Conservation (phyloP, 768 basidiomycete genomes). For the Suillus fuscotomentosus region DNA sequence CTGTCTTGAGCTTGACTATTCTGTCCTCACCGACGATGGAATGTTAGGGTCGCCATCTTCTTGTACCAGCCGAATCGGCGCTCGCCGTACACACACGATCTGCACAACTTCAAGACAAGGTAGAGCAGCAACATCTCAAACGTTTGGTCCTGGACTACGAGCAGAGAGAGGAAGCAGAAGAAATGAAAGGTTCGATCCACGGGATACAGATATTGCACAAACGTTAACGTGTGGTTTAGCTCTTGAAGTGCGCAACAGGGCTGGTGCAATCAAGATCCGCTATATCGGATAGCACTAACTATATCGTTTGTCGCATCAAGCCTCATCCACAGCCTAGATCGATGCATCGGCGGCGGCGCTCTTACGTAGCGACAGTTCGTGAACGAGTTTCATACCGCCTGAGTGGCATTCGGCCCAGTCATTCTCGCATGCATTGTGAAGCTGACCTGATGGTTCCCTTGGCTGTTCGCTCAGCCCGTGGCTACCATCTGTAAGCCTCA, state of each 20-base stretch:
- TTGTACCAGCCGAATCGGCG: slow-evolving; percentile 84
- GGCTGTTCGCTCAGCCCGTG: background rate
- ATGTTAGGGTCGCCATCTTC: slow-evolving; percentile 75
- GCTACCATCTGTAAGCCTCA: background rate
- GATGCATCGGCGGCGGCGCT: slow-evolving; percentile 15
- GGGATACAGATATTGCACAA: background rate
- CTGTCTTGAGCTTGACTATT: slow-evolving; percentile 5
- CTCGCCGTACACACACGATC: slow-evolving; percentile 89
- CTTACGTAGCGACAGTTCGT: slow-evolving; percentile 13
- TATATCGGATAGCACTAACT: slow-evolving; percentile 55
- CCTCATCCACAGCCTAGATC: slow-evolving; percentile 17
- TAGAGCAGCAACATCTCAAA: slow-evolving; percentile 96
- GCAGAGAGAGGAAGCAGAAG: slow-evolving; percentile 85
- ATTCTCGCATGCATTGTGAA: slow-evolving; percentile 1
- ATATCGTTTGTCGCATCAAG: slow-evolving; percentile 3
- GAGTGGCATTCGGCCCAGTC: background rate
- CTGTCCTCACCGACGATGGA: slow-evolving; percentile 11
- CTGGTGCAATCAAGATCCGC: slow-evolving; percentile 73
- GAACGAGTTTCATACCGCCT: slow-evolving; percentile 5
- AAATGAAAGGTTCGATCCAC: slow-evolving; percentile 58
- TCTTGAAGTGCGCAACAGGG: slow-evolving; percentile 65
- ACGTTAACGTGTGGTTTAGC: slow-evolving; percentile 36
- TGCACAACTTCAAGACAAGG: slow-evolving; percentile 91
- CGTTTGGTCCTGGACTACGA: slow-evolving; percentile 91
- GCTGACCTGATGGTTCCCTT: background rate